These are phyloP conservation scores for Tetrastigma voinierianum DNA, from an alignment of 164 flowering plant genomes.

Conservation along the genomic window DNA sequence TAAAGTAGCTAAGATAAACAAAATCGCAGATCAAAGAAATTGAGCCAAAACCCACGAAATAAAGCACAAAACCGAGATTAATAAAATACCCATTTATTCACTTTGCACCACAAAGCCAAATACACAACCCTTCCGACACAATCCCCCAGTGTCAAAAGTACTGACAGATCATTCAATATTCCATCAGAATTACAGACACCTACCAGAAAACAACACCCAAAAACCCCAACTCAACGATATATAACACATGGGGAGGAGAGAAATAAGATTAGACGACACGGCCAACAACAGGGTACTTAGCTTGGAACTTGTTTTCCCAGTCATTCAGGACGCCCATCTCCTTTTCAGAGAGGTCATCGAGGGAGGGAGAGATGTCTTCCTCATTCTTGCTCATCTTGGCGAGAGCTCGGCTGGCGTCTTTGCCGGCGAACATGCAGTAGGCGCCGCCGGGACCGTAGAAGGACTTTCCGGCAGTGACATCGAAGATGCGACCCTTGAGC, in stretches of 20 bases:
- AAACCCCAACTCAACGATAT: too few relatives aligned
- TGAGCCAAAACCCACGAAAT: too few relatives aligned
- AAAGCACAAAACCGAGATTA: too few relatives aligned
- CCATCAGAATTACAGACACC: too few relatives aligned
- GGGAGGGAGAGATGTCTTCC: constrained; percentile 56
- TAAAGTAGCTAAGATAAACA: too few relatives aligned
- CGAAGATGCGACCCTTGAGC: constrained; percentile 75
- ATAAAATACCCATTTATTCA: too few relatives aligned
- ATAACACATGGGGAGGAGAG: too few relatives aligned
- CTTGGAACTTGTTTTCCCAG: constrained; percentile 96
- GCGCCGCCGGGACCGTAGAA: constrained; percentile 97
- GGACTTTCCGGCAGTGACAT: constrained; percentile 70
- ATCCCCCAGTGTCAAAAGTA: constrained; percentile 26
- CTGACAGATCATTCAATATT: too few relatives aligned
- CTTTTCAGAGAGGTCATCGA: constrained; percentile 81
- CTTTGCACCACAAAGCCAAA: too few relatives aligned
- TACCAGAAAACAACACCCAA: too few relatives aligned
- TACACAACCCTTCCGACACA: too few relatives aligned
- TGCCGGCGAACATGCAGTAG: constrained; percentile 86
- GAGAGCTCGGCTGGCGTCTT: constrained; percentile 87
- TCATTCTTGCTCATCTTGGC: constrained; percentile 96
- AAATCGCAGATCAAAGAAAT: too few relatives aligned
- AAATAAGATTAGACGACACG: constrained; percentile 37
- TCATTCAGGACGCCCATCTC: constrained; percentile 78
- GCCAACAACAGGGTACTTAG: constrained; percentile 90